A percentile compares a stretch with the other conserved stretches of the same genome.
These are phyloP conservation scores for Phyllosticta citribraziliensis DNA, from an alignment of 2,329 filamentous ascomycete genomes.

Conservation along the genomic window DNA sequence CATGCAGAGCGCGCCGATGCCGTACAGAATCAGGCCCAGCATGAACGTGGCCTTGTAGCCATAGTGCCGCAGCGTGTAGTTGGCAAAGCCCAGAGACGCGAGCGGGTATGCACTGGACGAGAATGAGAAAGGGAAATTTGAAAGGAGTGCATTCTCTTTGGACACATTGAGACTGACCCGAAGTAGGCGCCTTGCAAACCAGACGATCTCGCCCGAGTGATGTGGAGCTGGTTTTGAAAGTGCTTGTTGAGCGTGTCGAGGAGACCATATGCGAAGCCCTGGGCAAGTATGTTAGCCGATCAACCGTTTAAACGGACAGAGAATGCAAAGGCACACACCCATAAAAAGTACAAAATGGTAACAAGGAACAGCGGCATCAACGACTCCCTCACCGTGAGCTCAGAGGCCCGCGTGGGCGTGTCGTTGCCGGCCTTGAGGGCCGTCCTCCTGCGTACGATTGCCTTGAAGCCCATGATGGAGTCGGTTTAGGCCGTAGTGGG, in stretches of 20 bases:
- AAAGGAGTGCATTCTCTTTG: not conserved
- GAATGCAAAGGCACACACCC: constrained; percentile 38
- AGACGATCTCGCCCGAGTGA: constrained; percentile 34
- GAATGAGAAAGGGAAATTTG: not conserved
- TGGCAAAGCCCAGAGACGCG: constrained; percentile 37
- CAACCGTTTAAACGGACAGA: not conserved
- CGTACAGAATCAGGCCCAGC: constrained; percentile 45
- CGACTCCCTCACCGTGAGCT: constrained; percentile 57
- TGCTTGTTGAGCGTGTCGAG: constrained; percentile 46
- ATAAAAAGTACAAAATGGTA: constrained; percentile 55
- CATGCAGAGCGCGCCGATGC: constrained; percentile 47
- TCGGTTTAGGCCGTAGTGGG: not conserved
- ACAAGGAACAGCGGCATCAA: constrained; percentile 58
- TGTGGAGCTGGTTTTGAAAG: constrained; percentile 35
- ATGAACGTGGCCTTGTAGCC: constrained; percentile 40
- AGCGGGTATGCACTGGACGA: constrained; percentile 35
- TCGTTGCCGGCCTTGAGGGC: constrained; percentile 19
- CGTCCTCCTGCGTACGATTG: constrained; percentile 4
- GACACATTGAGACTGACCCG: constrained; percentile 17
- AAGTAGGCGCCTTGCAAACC: constrained; percentile 42
- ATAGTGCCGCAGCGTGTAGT: constrained; percentile 40
- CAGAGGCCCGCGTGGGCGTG: constrained; percentile 42
- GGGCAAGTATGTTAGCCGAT: not conserved
- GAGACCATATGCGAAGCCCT: constrained; percentile 47
- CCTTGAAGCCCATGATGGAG: constrained; percentile 5